Conservation (phyloP, 306 rosid species). For the Comarum palustre region DNA sequence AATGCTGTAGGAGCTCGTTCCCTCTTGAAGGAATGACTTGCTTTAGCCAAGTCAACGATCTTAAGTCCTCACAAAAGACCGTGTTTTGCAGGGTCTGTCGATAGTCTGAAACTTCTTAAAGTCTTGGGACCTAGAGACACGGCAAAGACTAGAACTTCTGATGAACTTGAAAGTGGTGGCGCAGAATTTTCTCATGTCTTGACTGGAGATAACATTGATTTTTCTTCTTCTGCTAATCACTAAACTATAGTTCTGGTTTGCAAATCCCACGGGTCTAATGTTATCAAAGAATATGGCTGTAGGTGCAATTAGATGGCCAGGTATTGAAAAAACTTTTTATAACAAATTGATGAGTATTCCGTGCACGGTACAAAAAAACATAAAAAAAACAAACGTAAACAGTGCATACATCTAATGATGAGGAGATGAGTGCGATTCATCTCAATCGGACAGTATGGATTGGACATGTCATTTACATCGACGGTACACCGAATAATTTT, state of each 20-base stretch:
- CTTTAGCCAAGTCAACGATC: neutral
- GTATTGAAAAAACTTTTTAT: neutral
- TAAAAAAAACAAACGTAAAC: too few relatives aligned
- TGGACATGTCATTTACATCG: too few relatives aligned
- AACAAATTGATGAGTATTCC: too few relatives aligned
- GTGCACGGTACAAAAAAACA: too few relatives aligned
- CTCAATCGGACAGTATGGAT: too few relatives aligned
- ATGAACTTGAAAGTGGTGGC: neutral
- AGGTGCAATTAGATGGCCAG: neutral
- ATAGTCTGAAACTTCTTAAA: neutral
- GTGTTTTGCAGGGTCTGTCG: neutral
- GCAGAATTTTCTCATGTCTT: neutral
- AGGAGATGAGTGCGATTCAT: too few relatives aligned
- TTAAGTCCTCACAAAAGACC: neutral
- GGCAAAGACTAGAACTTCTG: neutral
- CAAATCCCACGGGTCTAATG: neutral
- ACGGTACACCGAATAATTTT: too few relatives aligned
- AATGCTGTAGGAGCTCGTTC: neutral
- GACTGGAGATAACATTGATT: neutral
- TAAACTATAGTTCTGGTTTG: neutral
- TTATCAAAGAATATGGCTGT: neutral
- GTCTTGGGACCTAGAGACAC: neutral
- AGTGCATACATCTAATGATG: too few relatives aligned
- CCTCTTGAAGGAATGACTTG: neutral
- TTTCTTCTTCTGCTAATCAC: neutral